These are phyloP conservation scores for Backusella mclennaniae DNA, from an alignment of 192 early-diverging fungal species.

Conservation along the genomic window DNA sequence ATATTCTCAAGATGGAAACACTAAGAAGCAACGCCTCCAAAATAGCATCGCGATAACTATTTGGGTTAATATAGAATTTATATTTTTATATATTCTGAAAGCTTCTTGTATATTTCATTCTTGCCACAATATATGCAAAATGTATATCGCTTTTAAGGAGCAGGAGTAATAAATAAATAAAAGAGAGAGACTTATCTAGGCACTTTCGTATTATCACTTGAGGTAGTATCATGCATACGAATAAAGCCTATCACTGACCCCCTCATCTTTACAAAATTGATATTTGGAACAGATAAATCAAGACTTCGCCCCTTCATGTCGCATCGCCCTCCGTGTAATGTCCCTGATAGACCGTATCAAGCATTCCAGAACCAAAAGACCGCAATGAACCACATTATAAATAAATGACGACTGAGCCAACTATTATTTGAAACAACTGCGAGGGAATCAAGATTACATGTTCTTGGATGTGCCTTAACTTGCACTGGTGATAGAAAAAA, in stretches of 20 bases:
- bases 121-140: not conserved
- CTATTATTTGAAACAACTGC: not conserved
- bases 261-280: not conserved
- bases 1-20: not conserved
- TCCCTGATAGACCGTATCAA: not conserved
- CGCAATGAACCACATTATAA: not conserved
- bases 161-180: not conserved
- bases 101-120: not conserved
- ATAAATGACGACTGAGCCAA: not conserved
- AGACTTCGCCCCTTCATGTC: not conserved
- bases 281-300: not conserved
- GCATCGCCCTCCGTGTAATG: not conserved
- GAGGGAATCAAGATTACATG: not conserved
- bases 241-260: not conserved
- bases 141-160: not conserved
- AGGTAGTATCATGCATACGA: conserved; percentile 3
- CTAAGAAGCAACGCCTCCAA: not conserved
- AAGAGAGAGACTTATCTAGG: not conserved
- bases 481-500: not conserved
- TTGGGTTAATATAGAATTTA: not conserved
- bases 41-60: not conserved
- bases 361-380: not conserved
- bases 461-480: not conserved
- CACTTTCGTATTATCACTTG: not conserved
- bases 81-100: not conserved